These are phyloP conservation scores for Cordyceps tenuipes DNA, from an alignment of 2,329 filamentous ascomycete genomes.

Conservation along the genomic window DNA sequence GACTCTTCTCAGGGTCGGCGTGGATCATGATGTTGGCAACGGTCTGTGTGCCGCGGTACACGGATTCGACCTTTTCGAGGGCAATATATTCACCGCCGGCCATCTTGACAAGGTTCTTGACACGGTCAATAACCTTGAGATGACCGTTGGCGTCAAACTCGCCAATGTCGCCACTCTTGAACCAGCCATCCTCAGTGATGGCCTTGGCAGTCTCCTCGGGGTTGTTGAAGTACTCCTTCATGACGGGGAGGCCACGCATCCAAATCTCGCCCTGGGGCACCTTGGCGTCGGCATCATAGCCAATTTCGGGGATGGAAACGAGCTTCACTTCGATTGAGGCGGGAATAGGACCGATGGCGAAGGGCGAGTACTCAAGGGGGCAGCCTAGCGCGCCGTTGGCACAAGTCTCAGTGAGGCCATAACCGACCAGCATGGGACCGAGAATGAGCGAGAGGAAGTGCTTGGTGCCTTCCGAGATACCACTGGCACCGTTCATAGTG, in stretches of 20 bases:
- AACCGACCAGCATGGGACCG: conserved; percentile 89
- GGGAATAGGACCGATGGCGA: conserved; percentile 69
- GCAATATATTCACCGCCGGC: conserved; percentile 94
- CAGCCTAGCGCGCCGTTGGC: conserved; percentile 77
- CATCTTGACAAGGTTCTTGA: conserved; percentile 98
- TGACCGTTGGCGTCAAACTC: conserved; percentile 77
- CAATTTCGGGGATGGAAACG: conserved; percentile 81
- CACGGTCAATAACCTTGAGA: conserved; percentile 81
- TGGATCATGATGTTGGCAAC: conserved; percentile 85
- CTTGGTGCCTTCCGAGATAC: conserved; percentile 78
- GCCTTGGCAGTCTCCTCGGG: conserved; percentile 74
- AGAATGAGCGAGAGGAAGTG: conserved; percentile 87
- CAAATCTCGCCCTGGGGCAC: conserved; percentile 89
- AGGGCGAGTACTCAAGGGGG: conserved; percentile 74
- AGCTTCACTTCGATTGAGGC: conserved; percentile 80
- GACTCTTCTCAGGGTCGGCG: conserved; percentile 64
- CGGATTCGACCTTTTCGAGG: conserved; percentile 86
- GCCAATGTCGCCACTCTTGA: conserved; percentile 93
- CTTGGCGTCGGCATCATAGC: conserved; percentile 65
- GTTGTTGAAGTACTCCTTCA: conserved; percentile 74
- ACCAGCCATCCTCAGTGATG: conserved; percentile 82
- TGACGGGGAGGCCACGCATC: conserved; percentile 71
- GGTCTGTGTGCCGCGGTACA: conserved; percentile 73
- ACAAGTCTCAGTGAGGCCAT: conserved; percentile 88
- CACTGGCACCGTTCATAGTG: conserved; percentile 89